Evolutionary conservation across 495 filamentous ascomycete genomes (phyloP).

Genomic region (Staphylotrichum longicolle): DNA sequence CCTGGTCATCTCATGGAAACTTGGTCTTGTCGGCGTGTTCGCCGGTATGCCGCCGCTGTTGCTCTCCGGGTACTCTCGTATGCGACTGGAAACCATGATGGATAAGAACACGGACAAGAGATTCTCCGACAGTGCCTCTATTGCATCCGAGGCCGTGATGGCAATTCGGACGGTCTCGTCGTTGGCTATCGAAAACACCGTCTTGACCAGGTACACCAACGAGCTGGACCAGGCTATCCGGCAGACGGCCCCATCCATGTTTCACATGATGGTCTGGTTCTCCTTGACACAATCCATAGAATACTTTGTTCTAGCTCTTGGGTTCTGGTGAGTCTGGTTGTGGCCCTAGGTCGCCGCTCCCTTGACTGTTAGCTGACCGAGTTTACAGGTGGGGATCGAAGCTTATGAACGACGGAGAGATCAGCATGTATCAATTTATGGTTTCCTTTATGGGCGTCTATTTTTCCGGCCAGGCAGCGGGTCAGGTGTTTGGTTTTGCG

Average conservation of each 20-base stretch:
- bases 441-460: constrained; percentile 59
- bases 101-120: constrained; percentile 43
- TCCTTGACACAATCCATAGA: constrained; percentile 71
- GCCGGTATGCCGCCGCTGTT: constrained; percentile 68
- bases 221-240: constrained; percentile 62
- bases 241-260: constrained; percentile 61
- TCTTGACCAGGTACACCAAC: constrained; percentile 64
- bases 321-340: constrained; percentile 50
- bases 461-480: constrained; percentile 53
- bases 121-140: constrained; percentile 63
- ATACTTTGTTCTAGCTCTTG: constrained; percentile 51
- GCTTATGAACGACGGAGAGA: constrained; percentile 51
- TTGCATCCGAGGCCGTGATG: constrained; percentile 85
- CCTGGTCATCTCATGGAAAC: constrained; percentile 79
- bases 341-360: not conserved
- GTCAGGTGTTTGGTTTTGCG: constrained; percentile 52
- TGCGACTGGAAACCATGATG: constrained; percentile 76
- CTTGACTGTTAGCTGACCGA: not conserved
- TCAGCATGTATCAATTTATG: constrained; percentile 52
- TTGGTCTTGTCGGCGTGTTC: constrained; percentile 79
- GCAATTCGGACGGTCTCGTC: constrained; percentile 93
- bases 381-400: constrained; percentile 42
- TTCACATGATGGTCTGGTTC: constrained; percentile 70
- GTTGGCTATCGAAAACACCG: constrained; percentile 75
- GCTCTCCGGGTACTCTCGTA: constrained; percentile 78